Evolutionary conservation across 164 flowering plant species (phyloP).

Genomic region (Cinnamomum micranthum): DNA sequence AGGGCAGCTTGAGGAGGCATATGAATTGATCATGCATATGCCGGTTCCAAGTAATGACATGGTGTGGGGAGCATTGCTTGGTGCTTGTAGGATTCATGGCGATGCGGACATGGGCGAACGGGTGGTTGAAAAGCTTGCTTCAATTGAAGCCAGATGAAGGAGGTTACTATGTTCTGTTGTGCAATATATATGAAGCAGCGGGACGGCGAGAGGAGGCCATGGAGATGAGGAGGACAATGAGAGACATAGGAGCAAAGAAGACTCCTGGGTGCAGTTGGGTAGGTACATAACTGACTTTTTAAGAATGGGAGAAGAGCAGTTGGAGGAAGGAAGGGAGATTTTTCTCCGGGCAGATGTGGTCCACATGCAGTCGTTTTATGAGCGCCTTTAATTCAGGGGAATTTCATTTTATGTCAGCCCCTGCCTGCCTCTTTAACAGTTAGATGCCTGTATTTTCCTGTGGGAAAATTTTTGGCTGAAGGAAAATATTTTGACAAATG

Average conservation of each 20-base stretch:
- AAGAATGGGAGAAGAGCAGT: too few relatives aligned
- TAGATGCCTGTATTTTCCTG: too few relatives aligned
- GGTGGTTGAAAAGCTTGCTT: conserved; percentile 15
- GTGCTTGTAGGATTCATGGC: conserved; percentile 28
- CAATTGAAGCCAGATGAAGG: conserved; percentile 7
- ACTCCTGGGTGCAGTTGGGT: conserved; percentile 9
- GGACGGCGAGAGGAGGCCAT: conserved; percentile 28
- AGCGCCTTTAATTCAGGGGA: too few relatives aligned
- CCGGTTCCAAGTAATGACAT: conserved; percentile 21
- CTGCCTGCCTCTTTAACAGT: too few relatives aligned
- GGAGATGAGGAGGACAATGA: conserved; percentile 19
- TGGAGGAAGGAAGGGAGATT: too few relatives aligned
- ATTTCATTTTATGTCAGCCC: too few relatives aligned
- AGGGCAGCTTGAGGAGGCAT: conserved; percentile 24
- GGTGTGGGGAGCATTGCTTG: conserved; percentile 29
- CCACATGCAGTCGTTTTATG: too few relatives aligned
- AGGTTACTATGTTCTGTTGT: conserved; percentile 24
- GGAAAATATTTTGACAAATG: too few relatives aligned
- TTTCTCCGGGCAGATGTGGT: too few relatives aligned
- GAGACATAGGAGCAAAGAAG: conserved; percentile 14
- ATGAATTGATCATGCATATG: conserved; percentile 23
- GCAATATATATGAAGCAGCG: conserved; percentile 24
- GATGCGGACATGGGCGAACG: conserved; percentile 19
- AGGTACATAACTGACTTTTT: too few relatives aligned
- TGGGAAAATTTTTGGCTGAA: too few relatives aligned